Conservation (phyloP, 2,329 filamentous ascomycete genomes). For the Leptographium procerum region DNA sequence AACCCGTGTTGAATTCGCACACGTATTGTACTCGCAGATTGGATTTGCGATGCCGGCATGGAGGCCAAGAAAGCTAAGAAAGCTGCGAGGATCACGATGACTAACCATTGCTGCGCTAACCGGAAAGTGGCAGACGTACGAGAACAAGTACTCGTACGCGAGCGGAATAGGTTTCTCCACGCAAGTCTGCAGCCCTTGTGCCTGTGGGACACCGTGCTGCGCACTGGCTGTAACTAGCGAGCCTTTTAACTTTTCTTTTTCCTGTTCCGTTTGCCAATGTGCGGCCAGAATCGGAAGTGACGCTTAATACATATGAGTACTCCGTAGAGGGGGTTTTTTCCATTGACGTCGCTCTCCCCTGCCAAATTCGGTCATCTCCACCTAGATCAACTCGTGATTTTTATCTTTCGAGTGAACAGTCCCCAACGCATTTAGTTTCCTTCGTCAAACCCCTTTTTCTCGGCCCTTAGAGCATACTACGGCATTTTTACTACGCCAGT, state of each 20-base stretch:
- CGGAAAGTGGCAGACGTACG: too few species aligned
- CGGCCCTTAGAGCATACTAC: background rate
- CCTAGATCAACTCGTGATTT: background rate
- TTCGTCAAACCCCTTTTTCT: background rate
- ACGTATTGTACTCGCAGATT: too few species aligned
- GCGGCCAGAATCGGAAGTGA: conserved; percentile 6
- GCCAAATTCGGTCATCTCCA: background rate
- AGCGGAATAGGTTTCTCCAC: too few species aligned
- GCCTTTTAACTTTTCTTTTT: too few species aligned
- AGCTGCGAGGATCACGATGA: too few species aligned
- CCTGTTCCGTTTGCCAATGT: background rate
- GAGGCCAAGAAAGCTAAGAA: too few species aligned
- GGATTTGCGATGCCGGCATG: too few species aligned
- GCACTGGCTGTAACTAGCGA: background rate
- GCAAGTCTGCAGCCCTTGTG: background rate
- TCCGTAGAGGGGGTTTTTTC: background rate
- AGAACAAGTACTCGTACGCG: too few species aligned
- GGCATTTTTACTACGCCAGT: background rate
- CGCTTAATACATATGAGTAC: too few species aligned
- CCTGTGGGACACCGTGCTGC: background rate
- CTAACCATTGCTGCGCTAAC: too few species aligned
- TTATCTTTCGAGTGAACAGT: background rate
- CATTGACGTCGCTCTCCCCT: background rate
- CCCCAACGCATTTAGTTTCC: background rate
- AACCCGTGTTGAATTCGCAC: too few species aligned